Percentiles rank a stretch among this genome's conserved stretches.
These are phyloP conservation scores for Alternaria sp. DNA, from an alignment of 2,329 filamentous ascomycete genomes.

Conservation along the genomic window DNA sequence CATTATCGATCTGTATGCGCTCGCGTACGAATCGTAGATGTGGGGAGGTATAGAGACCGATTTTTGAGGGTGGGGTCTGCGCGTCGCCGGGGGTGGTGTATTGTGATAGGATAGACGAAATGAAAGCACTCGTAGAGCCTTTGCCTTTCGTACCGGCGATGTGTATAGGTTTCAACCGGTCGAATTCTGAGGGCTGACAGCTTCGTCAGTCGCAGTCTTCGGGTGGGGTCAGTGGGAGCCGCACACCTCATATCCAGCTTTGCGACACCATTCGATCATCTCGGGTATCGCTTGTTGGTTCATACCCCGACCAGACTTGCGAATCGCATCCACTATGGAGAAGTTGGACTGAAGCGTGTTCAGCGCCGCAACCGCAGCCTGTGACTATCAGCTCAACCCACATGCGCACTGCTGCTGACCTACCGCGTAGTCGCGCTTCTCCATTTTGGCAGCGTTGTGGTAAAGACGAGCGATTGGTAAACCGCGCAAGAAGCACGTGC, in stretches of 20 bases:
- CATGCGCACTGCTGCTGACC: conserved; percentile 6
- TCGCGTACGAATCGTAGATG: conserved; percentile 85
- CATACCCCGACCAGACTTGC: conserved; percentile 73
- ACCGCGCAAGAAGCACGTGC: conserved; percentile 20
- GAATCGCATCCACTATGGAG: conserved; percentile 75
- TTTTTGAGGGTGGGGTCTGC: conserved; percentile 54
- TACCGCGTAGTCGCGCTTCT: conserved; percentile 46
- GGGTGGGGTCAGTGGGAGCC: conserved; percentile 22
- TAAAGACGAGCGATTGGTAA: conserved; percentile 18
- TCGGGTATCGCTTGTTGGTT: conserved; percentile 81
- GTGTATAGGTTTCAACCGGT: conserved; percentile 71
- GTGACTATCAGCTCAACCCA: conserved; percentile 26
- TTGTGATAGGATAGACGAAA: conserved; percentile 77
- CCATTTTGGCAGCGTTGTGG: conserved; percentile 32
- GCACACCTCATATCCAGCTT: conserved; percentile 76
- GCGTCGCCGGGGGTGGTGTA: conserved; percentile 55
- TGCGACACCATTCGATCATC: conserved; percentile 77
- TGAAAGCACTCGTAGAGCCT: conserved; percentile 84
- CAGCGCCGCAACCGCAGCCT: conserved; percentile 75
- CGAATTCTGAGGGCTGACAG: conserved; percentile 65
- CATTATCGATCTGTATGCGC: conserved; percentile 80
- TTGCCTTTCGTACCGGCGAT: conserved; percentile 95
- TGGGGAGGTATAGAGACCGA: conserved; percentile 85
- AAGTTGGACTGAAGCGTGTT: conserved; percentile 82
- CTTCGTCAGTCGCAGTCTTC: conserved; percentile 10